Evolutionary conservation across 2,329 filamentous ascomycete species (phyloP).

Genomic region (Talaromyces sp.): DNA sequence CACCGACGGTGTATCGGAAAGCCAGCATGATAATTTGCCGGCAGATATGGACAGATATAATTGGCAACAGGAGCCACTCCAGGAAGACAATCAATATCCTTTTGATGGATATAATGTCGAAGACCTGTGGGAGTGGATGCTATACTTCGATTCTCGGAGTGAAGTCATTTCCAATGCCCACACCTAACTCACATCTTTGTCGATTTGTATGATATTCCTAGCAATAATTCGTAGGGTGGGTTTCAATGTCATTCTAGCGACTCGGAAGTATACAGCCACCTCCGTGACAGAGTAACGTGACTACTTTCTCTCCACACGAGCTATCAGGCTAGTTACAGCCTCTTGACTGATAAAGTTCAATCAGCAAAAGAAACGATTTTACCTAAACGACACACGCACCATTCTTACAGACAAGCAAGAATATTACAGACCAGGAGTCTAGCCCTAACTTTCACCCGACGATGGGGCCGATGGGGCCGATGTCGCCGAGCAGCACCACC

Average conservation of each 20-base stretch:
- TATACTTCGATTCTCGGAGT: constrained; percentile 20
- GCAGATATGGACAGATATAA: not conserved
- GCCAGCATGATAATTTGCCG: not conserved
- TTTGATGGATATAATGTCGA: constrained; percentile 25
- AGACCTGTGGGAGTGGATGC: constrained; percentile 26
- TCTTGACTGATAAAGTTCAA: too few species aligned
- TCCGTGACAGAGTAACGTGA: not conserved
- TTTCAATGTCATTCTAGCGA: not conserved
- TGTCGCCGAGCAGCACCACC: constrained; percentile 12
- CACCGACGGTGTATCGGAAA: not conserved
- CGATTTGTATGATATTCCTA: not conserved
- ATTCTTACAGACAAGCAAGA: constrained; percentile 6
- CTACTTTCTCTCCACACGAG: not conserved
- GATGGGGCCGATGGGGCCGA: constrained; percentile 16
- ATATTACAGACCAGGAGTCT: constrained; percentile 9
- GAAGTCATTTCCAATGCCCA: constrained; percentile 5
- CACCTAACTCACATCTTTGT: not conserved
- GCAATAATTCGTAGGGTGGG: not conserved
- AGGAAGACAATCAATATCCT: constrained; percentile 17
- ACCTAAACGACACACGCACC: not conserved
- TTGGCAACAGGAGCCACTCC: constrained; percentile 5
- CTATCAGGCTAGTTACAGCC: not conserved
- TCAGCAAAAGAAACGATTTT: not conserved
- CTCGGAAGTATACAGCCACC: not conserved
- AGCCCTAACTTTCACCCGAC: constrained; percentile 1